Percentiles rank a stretch among this genome's conserved stretches.
These are phyloP conservation scores for Ophioceras dolichostomum DNA, from an alignment of 2,329 filamentous ascomycete species.

Conservation along the genomic window DNA sequence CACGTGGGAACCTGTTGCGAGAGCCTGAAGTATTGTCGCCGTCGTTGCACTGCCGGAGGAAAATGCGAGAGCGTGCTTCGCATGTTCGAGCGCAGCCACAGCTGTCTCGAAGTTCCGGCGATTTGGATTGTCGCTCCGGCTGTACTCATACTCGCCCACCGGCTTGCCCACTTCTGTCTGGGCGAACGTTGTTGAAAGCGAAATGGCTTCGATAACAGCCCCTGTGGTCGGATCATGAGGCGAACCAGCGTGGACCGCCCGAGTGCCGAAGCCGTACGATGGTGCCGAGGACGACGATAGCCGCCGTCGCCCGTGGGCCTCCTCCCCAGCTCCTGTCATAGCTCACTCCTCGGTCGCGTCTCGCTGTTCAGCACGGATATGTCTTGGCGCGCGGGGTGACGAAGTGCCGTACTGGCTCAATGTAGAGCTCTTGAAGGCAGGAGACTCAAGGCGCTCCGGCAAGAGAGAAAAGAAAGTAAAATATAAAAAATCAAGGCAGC, in stretches of 20 bases:
- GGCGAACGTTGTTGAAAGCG: conserved; percentile 92
- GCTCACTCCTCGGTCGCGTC: too few relatives aligned
- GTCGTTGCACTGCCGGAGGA: conserved; percentile 90
- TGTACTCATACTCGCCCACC: conserved; percentile 85
- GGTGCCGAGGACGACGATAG: too few relatives aligned
- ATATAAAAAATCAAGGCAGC: too few relatives aligned
- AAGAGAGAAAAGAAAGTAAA: too few relatives aligned
- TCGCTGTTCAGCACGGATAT: too few relatives aligned
- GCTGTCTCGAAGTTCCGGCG: conserved; percentile 87
- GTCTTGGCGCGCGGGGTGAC: too few relatives aligned
- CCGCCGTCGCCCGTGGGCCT: too few relatives aligned
- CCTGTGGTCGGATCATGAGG: conserved; percentile 86
- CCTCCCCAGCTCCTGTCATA: too few relatives aligned
- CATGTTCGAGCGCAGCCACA: conserved; percentile 84
- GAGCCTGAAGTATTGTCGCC: conserved; percentile 81
- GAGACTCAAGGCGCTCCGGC: too few relatives aligned
- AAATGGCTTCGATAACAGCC: conserved; percentile 93
- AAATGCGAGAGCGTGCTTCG: conserved; percentile 86
- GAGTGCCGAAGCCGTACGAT: conserved; percentile 74
- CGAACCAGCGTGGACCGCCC: conserved; percentile 87
- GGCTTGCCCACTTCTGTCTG: conserved; percentile 81
- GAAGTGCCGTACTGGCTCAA: too few relatives aligned
- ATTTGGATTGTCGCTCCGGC: conserved; percentile 87
- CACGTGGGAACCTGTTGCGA: conserved; percentile 84
- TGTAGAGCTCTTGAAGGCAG: too few relatives aligned